These are phyloP conservation scores for Hymenoscyphus linearis DNA, from an alignment of 2,329 filamentous ascomycete genomes.

Conservation along the genomic window DNA sequence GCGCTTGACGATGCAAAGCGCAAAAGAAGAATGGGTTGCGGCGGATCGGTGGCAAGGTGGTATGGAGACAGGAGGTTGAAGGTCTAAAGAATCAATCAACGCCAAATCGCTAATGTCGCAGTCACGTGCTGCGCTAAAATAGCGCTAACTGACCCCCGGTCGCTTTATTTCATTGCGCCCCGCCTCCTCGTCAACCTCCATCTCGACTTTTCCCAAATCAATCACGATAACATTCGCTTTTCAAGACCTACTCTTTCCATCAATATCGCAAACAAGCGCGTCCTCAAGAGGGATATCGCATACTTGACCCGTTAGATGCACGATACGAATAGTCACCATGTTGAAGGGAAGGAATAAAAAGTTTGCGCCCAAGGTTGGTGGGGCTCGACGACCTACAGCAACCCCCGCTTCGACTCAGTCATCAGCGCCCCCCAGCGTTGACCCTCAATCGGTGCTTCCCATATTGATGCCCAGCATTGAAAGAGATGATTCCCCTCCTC, in stretches of 20 bases:
- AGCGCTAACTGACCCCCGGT: not conserved
- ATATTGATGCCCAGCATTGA: constrained; percentile 10
- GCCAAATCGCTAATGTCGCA: not conserved
- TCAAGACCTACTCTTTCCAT: not conserved
- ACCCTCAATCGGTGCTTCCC: constrained; percentile 33
- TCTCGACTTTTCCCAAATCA: not conserved
- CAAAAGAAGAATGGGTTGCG: constrained; percentile 4
- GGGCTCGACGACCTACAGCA: constrained; percentile 46
- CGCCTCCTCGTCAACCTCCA: not conserved
- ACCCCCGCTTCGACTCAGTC: constrained; percentile 36
- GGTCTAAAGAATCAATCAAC: not conserved
- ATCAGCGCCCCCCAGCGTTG: constrained; percentile 36
- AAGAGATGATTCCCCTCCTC: not conserved
- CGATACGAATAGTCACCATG: constrained; percentile 13
- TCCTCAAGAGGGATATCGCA: not conserved
- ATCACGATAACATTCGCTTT: not conserved
- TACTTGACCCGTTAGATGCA: not conserved
- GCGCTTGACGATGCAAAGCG: constrained; percentile 9
- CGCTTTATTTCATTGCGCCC: not conserved
- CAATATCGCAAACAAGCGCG: not conserved
- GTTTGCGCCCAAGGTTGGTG: constrained; percentile 58
- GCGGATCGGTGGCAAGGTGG: constrained; percentile 5
- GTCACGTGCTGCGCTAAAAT: not conserved
- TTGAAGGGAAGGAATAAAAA: constrained; percentile 51
- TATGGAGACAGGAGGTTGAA: not conserved